These are phyloP conservation scores for Volvox carteri DNA, from an alignment of 163 green algal species.

Conservation along the genomic window DNA sequence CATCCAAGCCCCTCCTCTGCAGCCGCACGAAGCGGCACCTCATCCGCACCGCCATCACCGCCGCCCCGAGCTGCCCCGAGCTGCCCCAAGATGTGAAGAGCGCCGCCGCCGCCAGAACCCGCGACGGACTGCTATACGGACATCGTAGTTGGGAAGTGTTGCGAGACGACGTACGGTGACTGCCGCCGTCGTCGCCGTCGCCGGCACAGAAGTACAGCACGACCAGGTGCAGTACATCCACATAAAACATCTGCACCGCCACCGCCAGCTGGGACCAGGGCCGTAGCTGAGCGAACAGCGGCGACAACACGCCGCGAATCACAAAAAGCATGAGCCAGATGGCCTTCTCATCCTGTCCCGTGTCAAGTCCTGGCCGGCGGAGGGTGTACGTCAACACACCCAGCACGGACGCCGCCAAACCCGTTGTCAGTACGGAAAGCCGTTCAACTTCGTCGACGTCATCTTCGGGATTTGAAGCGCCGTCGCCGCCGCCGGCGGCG, in stretches of 20 bases:
- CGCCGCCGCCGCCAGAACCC: neutral
- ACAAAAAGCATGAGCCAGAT: neutral
- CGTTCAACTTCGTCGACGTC: neutral
- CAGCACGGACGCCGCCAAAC: neutral
- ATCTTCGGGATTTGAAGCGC: no score
- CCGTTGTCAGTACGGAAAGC: conserved; percentile 1
- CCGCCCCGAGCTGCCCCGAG: neutral
- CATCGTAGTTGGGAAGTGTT: neutral
- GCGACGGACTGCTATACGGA: neutral
- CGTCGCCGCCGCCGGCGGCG: neutral
- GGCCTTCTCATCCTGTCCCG: conserved; percentile 16
- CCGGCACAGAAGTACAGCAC: conserved; percentile 4
- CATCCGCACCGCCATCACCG: neutral
- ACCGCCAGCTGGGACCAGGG: neutral
- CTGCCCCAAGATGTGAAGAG: neutral
- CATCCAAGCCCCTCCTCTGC: no score
- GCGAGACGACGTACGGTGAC: no score
- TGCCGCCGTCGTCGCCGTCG: neutral
- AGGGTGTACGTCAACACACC: conserved; percentile 26
- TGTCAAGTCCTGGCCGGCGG: conserved; percentile 10
- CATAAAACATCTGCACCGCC: neutral
- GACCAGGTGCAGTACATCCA: conserved; percentile 10
- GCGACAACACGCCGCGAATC: neutral
- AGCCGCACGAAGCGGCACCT: neutral
- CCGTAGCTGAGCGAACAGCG: conserved; percentile 4